Base-by-base conservation (phyloP, 148 eudicot genomes). In the Rhododendron mucronatum region DNA sequence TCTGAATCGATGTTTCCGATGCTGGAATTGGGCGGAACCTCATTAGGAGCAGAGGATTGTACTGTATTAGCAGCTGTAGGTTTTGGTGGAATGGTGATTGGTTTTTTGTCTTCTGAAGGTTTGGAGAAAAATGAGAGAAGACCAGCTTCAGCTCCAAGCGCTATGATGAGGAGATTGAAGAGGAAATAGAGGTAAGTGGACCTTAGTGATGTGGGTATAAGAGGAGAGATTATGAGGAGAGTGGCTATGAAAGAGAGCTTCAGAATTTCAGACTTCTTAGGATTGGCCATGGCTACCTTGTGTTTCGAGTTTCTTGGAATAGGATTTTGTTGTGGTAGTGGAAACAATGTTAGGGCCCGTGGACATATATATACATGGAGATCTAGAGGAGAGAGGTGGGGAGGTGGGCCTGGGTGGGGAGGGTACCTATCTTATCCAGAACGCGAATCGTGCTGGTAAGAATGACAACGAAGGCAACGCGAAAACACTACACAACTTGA, bases 61-160 rank as follows among this genome's bases (percentile, higher is more conserved):
- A 41, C 82, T 10, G 48, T 3, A 53, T 78, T 41, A 39, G n/a
- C 5, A 1, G 51, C 44, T 15, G 48, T 2, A 7, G 55, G 44
- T 18, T n/a, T 80, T 51, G 51, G 75, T 26, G 37, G 30, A 4
- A 69, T 69, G 5, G 75, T 69, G 15, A 69, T 26, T 18, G 83
- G 53, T 84, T 81, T 89, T 37, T 86, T 82, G 57, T 84, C 87
- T 78, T 85, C 88, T 23, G 88, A 8, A 23, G 88, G 16, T 78
- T 86, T 77, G 41, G 89, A 84, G 79, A 88, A 86, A 71, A 89
- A 87, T 20, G 93, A 91, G 28, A 90, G 86, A 81, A 93, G 88
- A 48, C 94, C 94, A 85, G 94, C 90, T 82, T 93, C 94, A 15
- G 88, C 88, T 41, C 89, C 91, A 67, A 93, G 91, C 55, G 88